Conservation (phyloP, 495 filamentous ascomycete species). For the Recurvomyces mirabilis region DNA sequence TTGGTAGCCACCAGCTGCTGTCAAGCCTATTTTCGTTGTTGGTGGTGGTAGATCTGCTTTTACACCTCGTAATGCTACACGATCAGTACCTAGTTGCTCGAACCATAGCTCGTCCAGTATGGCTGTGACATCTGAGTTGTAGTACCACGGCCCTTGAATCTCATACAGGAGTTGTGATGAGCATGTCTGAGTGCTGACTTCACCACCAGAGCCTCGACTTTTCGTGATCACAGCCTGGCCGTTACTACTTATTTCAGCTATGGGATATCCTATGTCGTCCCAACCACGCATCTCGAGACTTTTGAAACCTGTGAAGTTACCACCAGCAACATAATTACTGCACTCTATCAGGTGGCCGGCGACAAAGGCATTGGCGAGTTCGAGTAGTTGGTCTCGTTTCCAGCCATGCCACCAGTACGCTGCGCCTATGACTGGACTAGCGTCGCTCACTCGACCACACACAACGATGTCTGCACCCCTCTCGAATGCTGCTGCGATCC, state of each 20-base stretch:
- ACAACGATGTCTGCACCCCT: conserved; percentile 32
- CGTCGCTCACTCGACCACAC: conserved; percentile 32
- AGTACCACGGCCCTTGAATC: conserved; percentile 25
- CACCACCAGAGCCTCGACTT: conserved; percentile 16
- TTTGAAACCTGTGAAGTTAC: conserved; percentile 27
- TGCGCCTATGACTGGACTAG: conserved; percentile 26
- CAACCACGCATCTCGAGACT: conserved; percentile 14
- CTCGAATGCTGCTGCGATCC: conserved; percentile 28
- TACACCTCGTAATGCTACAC: conserved; percentile 22
- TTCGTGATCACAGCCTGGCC: conserved; percentile 25
- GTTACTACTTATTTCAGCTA: conserved; percentile 20
- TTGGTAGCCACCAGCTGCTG: conserved; percentile 23
- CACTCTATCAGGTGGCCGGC: conserved; percentile 27
- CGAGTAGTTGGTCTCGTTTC: conserved; percentile 19
- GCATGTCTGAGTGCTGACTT: conserved; percentile 21
- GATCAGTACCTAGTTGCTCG: conserved; percentile 20
- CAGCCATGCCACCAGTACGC: conserved; percentile 32
- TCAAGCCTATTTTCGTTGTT: conserved; percentile 25
- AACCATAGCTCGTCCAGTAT: conserved; percentile 18
- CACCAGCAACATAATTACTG: conserved; percentile 18
- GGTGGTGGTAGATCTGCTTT: conserved; percentile 16
- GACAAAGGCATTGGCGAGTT: conserved; percentile 24
- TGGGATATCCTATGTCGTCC: conserved; percentile 23
- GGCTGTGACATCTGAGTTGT: conserved; percentile 26
- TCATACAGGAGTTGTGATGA: conserved; percentile 24